Conservation (phyloP, 2,329 filamentous ascomycete genomes). For the Penicillium sclerotigenum region DNA sequence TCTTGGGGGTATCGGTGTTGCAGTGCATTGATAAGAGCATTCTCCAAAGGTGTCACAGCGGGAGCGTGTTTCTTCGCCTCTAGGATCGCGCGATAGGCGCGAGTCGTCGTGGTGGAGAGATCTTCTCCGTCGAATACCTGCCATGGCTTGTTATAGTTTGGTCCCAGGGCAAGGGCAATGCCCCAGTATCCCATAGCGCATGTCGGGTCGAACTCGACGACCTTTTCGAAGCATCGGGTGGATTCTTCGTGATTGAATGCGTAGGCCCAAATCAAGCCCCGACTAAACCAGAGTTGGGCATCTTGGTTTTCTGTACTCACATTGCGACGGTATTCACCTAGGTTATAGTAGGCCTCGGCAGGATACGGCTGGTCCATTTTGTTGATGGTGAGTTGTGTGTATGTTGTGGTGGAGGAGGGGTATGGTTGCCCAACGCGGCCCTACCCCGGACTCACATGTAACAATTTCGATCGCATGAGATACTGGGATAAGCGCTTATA, state of each 20-base stretch:
- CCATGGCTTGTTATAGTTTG: constrained; percentile 79
- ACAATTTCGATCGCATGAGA: not conserved
- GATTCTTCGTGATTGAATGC: constrained; percentile 42
- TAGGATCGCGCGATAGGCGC: constrained; percentile 46
- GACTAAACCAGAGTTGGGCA: constrained; percentile 40
- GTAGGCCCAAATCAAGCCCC: constrained; percentile 40
- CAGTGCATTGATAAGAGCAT: constrained; percentile 62
- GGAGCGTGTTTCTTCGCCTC: constrained; percentile 44
- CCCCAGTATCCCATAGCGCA: constrained; percentile 42
- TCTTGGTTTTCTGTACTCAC: constrained; percentile 29
- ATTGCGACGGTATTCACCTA: constrained; percentile 37
- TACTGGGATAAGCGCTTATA: not conserved
- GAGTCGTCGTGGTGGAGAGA: constrained; percentile 35
- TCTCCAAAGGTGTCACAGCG: constrained; percentile 52
- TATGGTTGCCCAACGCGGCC: not conserved
- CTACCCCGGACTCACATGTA: not conserved
- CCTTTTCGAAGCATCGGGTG: constrained; percentile 33
- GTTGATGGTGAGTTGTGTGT: not conserved
- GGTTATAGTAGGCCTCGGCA: constrained; percentile 32
- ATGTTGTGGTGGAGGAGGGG: constrained; percentile 2
- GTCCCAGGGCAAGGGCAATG: constrained; percentile 62
- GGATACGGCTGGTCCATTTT: not conserved
- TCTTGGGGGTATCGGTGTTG: constrained; percentile 58
- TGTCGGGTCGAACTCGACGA: constrained; percentile 28
- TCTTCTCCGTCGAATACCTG: constrained; percentile 64